Evolutionary conservation across 331 rosid species (phyloP).

Genomic region (Phaseolus coccineus): DNA sequence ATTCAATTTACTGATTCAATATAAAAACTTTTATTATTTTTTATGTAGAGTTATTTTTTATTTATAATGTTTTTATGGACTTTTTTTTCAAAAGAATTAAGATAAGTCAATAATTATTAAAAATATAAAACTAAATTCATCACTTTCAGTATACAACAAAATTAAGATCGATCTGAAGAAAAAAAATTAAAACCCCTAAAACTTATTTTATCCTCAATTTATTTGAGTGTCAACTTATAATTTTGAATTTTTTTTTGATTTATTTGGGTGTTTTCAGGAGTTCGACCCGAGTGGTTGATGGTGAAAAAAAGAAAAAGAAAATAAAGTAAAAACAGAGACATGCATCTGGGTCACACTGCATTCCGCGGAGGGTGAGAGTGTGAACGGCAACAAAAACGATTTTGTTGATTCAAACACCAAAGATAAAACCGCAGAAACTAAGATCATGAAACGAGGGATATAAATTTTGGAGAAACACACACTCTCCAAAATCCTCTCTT

Average conservation of each 20-base stretch:
- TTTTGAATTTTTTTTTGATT: background rate
- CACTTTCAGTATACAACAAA: too few species aligned
- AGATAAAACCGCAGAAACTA: background rate
- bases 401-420: background rate
- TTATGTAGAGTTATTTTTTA: too few species aligned
- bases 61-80: too few species aligned
- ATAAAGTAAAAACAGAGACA: background rate
- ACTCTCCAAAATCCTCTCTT: background rate
- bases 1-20: too few species aligned
- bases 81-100: too few species aligned
- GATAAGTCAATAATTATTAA: background rate
- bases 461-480: background rate
- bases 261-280: background rate
- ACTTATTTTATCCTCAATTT: background rate
- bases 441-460: background rate
- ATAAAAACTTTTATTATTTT: too few species aligned
- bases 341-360: constrained; percentile 19
- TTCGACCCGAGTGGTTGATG: background rate
- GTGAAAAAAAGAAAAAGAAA: background rate
- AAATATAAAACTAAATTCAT: background rate
- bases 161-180: too few species aligned
- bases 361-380: constrained; percentile 14
- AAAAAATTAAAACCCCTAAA: too few species aligned
- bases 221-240: background rate
- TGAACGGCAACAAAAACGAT: background rate